Conservation (phyloP, 2,329 filamentous ascomycete species). For the Diaporthe sp. region DNA sequence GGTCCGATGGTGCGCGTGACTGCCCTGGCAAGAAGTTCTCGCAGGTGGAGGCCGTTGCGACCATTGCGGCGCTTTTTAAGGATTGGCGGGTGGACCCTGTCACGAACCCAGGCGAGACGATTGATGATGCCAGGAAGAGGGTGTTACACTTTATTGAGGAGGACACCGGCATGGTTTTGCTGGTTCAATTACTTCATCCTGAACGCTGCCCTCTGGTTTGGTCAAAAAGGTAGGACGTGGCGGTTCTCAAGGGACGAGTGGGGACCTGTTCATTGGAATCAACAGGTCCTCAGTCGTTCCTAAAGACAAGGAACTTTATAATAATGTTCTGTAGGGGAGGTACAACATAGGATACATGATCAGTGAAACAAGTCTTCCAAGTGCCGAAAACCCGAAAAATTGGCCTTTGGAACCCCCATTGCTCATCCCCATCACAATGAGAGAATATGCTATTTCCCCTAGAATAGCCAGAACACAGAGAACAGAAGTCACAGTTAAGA, state of each 20-base stretch:
- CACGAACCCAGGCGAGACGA: conserved; percentile 41
- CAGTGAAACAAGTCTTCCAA: not conserved
- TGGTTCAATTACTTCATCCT: conserved; percentile 48
- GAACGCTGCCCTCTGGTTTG: conserved; percentile 46
- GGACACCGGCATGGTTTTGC: conserved; percentile 44
- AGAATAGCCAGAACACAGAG: no score
- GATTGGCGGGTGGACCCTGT: conserved; percentile 47
- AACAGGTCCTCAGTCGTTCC: no score
- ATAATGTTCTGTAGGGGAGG: no score
- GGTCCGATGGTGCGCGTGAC: conserved; percentile 50
- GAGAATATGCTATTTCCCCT: no score
- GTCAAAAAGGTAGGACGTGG: conserved; percentile 26
- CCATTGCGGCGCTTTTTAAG: conserved; percentile 47
- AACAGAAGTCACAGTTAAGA: no score
- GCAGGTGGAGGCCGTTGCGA: conserved; percentile 52
- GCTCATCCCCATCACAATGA: no score
- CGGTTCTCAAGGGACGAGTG: not conserved
- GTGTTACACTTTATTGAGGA: conserved; percentile 45
- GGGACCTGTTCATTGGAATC: no score
- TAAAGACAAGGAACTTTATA: no score
- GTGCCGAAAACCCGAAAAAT: no score
- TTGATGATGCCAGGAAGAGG: conserved; percentile 41
- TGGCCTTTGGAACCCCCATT: no score
- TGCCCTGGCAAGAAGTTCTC: conserved; percentile 52
- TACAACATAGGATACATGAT: not conserved